Conservation (phyloP, 2,329 filamentous ascomycete genomes). For the Verticillium longisporum region DNA sequence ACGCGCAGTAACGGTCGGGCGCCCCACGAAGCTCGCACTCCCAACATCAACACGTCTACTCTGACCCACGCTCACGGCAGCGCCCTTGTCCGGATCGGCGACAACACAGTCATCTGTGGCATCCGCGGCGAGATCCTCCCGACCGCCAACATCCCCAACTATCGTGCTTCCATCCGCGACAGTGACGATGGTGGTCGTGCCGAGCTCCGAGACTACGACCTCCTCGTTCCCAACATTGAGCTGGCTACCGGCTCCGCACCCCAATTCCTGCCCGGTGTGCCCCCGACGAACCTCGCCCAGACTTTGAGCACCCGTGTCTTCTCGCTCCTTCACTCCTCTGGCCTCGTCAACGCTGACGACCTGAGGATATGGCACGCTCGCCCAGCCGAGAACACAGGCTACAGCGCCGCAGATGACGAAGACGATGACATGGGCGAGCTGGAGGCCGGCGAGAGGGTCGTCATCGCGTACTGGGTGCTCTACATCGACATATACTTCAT, state of each 20-base stretch:
- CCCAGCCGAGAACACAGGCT: conserved; percentile 27
- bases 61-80: conserved; percentile 87
- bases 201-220: conserved; percentile 55
- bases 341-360: conserved; percentile 58
- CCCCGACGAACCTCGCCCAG: conserved; percentile 75
- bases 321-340: conserved; percentile 65
- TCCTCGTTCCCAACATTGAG: conserved; percentile 91
- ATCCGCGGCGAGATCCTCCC: conserved; percentile 80
- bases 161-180: conserved; percentile 33
- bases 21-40: conserved; percentile 60
- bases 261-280: conserved; percentile 74
- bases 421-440: conserved; percentile 22
- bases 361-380: conserved; percentile 66
- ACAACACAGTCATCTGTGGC: conserved; percentile 92
- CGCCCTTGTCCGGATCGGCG: conserved; percentile 78
- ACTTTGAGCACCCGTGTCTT: conserved; percentile 75
- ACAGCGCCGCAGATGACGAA: conserved; percentile 24
- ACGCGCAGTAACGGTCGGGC: conserved; percentile 76
- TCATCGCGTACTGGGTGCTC: conserved; percentile 89
- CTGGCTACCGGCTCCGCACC: conserved; percentile 86
- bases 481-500: conserved; percentile 96
- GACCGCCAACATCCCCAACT: conserved; percentile 66
- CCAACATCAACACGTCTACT: conserved; percentile 75
- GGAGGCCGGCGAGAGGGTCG: conserved; percentile 21
- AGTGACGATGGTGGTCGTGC: conserved; percentile 23